Percentiles rank a stretch among this genome's conserved stretches.
Conservation (phyloP, 768 basidiomycete genomes). For the Hysterangium stoloniferum region DNA sequence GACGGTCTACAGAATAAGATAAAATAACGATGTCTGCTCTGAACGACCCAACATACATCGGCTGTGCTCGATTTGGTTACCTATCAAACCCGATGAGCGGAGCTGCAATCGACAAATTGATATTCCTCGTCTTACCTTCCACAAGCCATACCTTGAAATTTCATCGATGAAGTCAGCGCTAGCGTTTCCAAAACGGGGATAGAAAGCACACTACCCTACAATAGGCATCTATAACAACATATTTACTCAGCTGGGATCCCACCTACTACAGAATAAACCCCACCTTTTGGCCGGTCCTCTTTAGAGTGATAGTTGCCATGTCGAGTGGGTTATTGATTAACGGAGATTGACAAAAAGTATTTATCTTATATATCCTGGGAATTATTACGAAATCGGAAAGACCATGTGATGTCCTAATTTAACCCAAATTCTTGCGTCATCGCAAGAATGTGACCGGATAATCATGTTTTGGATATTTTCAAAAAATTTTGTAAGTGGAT, state of each 20-base stretch:
- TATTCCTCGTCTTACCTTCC: slow-evolving; percentile 42
- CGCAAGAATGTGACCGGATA: no score
- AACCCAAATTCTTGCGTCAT: no score
- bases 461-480: no score
- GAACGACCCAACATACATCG: slow-evolving; percentile 1
- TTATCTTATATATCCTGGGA: no score
- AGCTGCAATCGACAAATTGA: neutral
- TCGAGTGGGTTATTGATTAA: no score
- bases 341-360: no score
- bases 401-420: no score
- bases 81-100: neutral
- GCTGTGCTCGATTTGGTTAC: slow-evolving; percentile 10
- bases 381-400: no score
- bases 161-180: neutral
- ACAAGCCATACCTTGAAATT: slow-evolving; percentile 64
- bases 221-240: slow-evolving; percentile 53
- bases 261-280: slow-evolving; percentile 6
- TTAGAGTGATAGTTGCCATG: slow-evolving; percentile 51
- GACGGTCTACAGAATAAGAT: slow-evolving; percentile 47
- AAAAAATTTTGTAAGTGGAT: no score
- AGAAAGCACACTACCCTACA: slow-evolving; percentile 44
- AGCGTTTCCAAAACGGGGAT: slow-evolving; percentile 2
- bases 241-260: slow-evolving; percentile 2
- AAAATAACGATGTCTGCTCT: neutral
- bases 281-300: slow-evolving; percentile 55